These are phyloP conservation scores for Setaria italica DNA, from an alignment of 202 grass and related monocot genomes.

Conservation along the genomic window DNA sequence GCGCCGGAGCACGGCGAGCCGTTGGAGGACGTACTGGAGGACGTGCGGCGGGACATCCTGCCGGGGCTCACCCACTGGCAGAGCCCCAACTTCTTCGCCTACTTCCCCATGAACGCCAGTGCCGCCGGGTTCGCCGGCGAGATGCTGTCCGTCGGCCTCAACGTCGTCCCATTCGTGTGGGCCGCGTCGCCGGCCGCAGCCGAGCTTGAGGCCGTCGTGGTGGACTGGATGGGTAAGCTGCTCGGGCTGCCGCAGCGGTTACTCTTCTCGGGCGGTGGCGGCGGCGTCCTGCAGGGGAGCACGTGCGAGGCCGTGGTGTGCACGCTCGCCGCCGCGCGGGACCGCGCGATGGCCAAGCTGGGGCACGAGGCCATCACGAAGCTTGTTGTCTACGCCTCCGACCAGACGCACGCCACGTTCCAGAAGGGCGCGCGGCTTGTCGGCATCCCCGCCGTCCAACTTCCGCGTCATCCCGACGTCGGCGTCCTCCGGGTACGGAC, in stretches of 20 bases:
- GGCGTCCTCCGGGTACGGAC: neutral
- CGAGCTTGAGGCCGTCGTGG: slow-evolving; percentile 51
- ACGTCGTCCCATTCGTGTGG: slow-evolving; percentile 60
- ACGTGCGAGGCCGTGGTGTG: slow-evolving; percentile 70
- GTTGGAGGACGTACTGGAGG: slow-evolving; percentile 44
- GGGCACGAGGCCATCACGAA: slow-evolving; percentile 41
- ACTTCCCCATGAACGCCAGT: slow-evolving; percentile 54
- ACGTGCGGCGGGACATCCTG: slow-evolving; percentile 41
- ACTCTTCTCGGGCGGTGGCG: slow-evolving; percentile 57
- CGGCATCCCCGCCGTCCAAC: slow-evolving; percentile 56
- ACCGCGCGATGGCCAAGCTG: slow-evolving; percentile 29
- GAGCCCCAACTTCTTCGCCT: slow-evolving; percentile 63
- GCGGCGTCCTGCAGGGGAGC: slow-evolving; percentile 58
- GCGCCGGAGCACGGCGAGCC: slow-evolving; percentile 39
- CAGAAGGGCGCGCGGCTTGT: slow-evolving; percentile 58
- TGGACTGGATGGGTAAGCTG: slow-evolving; percentile 63
- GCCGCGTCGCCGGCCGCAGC: slow-evolving; percentile 46
- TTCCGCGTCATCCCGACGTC: slow-evolving; percentile 50
- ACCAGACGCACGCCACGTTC: slow-evolving; percentile 63
- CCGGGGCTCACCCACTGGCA: slow-evolving; percentile 65
- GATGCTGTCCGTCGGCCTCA: slow-evolving; percentile 54
- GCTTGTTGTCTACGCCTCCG: slow-evolving; percentile 64
- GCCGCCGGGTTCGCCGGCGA: slow-evolving; percentile 54
- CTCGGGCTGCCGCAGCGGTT: slow-evolving; percentile 47
- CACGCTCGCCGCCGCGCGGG: slow-evolving; percentile 50